Base-by-base conservation (phyloP, 805 yeast genomes). In the Spathaspora hagerdaliae region DNA sequence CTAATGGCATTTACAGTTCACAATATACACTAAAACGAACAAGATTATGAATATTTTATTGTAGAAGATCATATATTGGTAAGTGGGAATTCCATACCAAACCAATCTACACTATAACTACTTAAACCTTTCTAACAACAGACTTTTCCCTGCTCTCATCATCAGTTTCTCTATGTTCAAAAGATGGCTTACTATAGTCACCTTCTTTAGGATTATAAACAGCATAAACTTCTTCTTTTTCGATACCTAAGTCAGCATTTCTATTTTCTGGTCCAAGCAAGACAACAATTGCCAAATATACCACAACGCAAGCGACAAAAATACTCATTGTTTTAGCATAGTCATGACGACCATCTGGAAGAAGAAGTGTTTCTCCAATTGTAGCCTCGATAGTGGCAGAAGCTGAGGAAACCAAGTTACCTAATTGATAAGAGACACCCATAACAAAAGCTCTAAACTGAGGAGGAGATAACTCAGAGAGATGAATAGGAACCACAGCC, bases 401-500 rank as follows among this genome's bases (percentile, higher is more conserved):
- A 1, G 88, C 89, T 19, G 85, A 76, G 5, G 86, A 78, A 0
- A 83, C 86, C 56, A 85, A 73, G 60, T 83, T 83, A 65, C 90
- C 89, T 46, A 83, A 73, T 63, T 83, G 90, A 58, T 84, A 84
- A 7, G 80, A 74, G 15, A 80, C 60, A 41, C 88, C 86, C 45
- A 77, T 75, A 38, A 82, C 72, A 50, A 83, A 71, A 1, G 87
- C 71, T 56, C 86, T 70, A 45, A 82, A 84, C 7, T 51, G 55
- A 12, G 67, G 61, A 27, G 64, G 63, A 12, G 86, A 76, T 41
- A 84, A 67, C 60, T 85, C 90, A 34, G 82, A 69, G 35, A 85
- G 64, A 60, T 82, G 81, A 36, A 81, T 74, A 14, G 89, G 87
- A 7, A 79, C 70, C 38, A 83, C 78, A 50, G 89, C 90, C 85